Evolutionary conservation across 2,329 filamentous ascomycete species (phyloP).

Genomic region (Nannizziopsis barbatae): DNA sequence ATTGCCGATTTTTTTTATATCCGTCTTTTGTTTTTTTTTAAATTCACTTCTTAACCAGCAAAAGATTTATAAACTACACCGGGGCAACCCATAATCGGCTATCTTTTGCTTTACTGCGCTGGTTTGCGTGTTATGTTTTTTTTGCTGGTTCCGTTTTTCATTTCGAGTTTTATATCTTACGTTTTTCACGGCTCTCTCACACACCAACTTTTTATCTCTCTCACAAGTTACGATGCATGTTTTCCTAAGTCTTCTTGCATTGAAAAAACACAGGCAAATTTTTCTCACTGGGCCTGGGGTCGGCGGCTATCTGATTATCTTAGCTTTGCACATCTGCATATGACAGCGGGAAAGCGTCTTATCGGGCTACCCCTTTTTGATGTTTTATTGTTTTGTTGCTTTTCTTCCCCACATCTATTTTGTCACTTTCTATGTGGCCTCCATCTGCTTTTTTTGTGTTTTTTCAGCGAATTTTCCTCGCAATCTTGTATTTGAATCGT

Average conservation of each 20-base stretch:
- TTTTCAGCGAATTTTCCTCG: neutral
- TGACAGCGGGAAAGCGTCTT: slow-evolving; percentile 1
- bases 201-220: neutral
- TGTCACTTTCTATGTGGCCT: no score
- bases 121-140: slow-evolving; percentile 13
- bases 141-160: neutral
- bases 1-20: neutral
- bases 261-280: slow-evolving; percentile 3
- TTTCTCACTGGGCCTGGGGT: slow-evolving; percentile 3
- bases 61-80: slow-evolving; percentile 22
- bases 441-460: neutral
- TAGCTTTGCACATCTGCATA: slow-evolving; percentile 6
- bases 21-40: slow-evolving; percentile 7
- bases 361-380: neutral
- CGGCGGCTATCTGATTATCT: slow-evolving; percentile 11
- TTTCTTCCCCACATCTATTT: no score
- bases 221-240: slow-evolving; percentile 5
- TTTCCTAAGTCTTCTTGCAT: slow-evolving; percentile 7
- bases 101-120: slow-evolving; percentile 11
- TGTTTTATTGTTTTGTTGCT: neutral
- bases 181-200: neutral
- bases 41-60: slow-evolving; percentile 2
- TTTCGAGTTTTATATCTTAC: neutral
- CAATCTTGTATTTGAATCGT: neutral
- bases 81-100: slow-evolving; percentile 27